These are phyloP conservation scores for Fusarium continuum DNA, from an alignment of 2,329 filamentous ascomycete genomes.

Conservation along the genomic window DNA sequence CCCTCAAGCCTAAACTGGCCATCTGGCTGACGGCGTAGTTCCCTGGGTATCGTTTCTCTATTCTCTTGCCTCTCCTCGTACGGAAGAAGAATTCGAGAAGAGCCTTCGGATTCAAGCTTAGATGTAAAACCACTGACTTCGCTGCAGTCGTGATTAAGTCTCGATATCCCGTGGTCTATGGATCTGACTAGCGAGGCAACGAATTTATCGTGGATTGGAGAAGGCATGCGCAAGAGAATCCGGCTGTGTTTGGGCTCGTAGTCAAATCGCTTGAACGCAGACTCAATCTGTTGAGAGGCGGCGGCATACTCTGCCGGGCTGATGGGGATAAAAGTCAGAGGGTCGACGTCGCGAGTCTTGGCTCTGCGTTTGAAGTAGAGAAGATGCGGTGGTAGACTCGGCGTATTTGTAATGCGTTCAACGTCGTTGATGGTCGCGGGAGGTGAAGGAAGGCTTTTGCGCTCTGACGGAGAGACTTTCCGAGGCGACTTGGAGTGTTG, in stretches of 20 bases:
- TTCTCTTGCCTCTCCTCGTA: background rate
- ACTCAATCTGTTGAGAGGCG: background rate
- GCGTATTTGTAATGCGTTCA: background rate
- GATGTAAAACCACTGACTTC: background rate
- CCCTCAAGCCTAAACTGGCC: conserved; percentile 17
- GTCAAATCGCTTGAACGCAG: conserved; percentile 2
- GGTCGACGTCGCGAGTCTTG: rapidly evolving
- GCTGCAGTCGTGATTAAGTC: background rate
- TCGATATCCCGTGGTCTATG: too few relatives aligned
- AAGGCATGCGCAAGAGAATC: conserved; percentile 15
- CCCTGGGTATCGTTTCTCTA: too few relatives aligned
- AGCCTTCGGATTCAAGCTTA: background rate
- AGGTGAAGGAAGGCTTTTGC: background rate
- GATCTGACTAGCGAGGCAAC: background rate
- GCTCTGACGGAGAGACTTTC: background rate
- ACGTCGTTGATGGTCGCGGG: background rate
- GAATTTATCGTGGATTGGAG: conserved; percentile 12
- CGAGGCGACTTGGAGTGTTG: background rate
- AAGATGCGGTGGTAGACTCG: background rate
- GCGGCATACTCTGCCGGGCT: background rate
- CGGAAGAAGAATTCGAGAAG: background rate
- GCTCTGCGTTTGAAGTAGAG: background rate
- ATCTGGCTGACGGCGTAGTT: conserved; percentile 20
- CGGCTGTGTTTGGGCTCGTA: background rate
- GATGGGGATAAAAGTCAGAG: background rate